These are phyloP conservation scores for Solanum etuberosum DNA, from an alignment of 257 asterid species.

Conservation along the genomic window DNA sequence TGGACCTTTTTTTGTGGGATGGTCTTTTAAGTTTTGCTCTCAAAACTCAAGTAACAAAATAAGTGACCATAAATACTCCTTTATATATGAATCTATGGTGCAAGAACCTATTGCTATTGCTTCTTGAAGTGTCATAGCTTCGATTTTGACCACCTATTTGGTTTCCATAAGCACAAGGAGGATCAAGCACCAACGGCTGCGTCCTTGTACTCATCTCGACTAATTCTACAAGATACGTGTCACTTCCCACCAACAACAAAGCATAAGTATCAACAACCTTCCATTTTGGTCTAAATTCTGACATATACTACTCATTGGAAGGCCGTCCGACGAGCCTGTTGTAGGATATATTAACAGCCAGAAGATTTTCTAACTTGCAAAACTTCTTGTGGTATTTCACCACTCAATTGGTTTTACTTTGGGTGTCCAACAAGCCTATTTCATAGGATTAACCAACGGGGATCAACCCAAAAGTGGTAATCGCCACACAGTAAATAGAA, in stretches of 20 bases:
- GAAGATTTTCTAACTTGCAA: slow-evolving; percentile 63
- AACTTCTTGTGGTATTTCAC: slow-evolving; percentile 53
- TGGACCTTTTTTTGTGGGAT: not conserved
- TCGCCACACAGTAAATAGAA: not conserved
- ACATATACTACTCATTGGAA: slow-evolving; percentile 54
- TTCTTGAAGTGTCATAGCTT: not conserved
- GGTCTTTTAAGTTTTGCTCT: not conserved
- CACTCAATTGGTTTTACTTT: not conserved
- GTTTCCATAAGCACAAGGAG: slow-evolving; percentile 33
- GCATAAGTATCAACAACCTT: slow-evolving; percentile 22
- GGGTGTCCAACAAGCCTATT: not conserved
- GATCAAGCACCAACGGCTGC: no score
- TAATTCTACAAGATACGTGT: fast-evolving
- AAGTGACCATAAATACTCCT: not conserved
- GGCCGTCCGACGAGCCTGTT: slow-evolving; percentile 60
- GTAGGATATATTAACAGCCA: slow-evolving; percentile 60
- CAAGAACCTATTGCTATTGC: not conserved
- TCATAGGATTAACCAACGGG: no score
- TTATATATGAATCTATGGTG: slow-evolving; percentile 30
- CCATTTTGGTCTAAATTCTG: slow-evolving; percentile 60
- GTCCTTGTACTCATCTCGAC: not conserved
- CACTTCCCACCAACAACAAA: fast-evolving
- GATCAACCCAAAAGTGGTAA: not conserved
- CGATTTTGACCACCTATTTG: slow-evolving; percentile 20
- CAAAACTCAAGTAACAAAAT: not conserved